These are phyloP conservation scores for Cucurbita maxima DNA, from an alignment of 306 rosid genomes.

Conservation along the genomic window DNA sequence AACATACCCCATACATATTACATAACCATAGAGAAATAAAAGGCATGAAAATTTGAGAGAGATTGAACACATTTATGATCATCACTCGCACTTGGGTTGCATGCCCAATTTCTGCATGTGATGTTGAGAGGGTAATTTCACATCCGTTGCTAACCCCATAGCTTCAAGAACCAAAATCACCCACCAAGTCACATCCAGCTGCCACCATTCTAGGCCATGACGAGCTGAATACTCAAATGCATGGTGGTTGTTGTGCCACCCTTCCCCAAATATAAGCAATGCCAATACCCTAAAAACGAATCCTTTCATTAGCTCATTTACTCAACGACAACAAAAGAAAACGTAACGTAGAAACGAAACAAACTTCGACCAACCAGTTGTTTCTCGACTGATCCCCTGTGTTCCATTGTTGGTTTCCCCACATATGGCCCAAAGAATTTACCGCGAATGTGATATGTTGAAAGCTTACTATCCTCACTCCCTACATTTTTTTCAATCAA, in stretches of 20 bases:
- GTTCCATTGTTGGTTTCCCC: conserved; percentile 65
- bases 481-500: conserved; percentile 28
- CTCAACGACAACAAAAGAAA: neutral
- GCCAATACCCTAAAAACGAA: conserved; percentile 33
- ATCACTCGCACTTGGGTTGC: neutral
- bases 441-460: conserved; percentile 75
- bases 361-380: conserved; percentile 33
- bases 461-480: conserved; percentile 65
- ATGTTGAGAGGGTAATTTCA: conserved; percentile 29
- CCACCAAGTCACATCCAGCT: conserved; percentile 53
- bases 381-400: conserved; percentile 70
- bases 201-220: conserved; percentile 68
- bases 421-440: conserved; percentile 82
- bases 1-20: too few species aligned
- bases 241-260: conserved; percentile 72
- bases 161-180: conserved; percentile 32
- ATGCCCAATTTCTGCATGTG: conserved; percentile 22
- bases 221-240: conserved; percentile 60
- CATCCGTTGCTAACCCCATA: conserved; percentile 37
- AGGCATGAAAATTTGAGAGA: too few species aligned
- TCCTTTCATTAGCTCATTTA: too few species aligned
- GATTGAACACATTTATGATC: neutral
- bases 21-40: too few species aligned
- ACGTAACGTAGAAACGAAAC: neutral
- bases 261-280: conserved; percentile 55